phyloP scores from a whole-genome alignment of 306 rosid species.

The Lathyrus oleraceus region DNA sequence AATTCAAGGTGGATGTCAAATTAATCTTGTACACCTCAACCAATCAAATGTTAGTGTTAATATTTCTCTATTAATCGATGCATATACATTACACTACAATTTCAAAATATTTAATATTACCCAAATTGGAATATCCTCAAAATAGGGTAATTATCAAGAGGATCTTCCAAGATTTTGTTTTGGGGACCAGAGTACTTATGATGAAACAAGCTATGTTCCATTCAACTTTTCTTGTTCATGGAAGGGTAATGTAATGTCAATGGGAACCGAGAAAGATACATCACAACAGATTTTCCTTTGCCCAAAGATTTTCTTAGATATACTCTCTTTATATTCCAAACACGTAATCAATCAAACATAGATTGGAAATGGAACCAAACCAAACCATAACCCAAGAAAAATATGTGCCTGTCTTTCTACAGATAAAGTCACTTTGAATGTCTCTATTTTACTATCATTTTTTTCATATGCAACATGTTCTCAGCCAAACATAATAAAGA shows the following conservation, averaged over 20 bases:
- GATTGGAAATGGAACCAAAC: conserved; percentile 10
- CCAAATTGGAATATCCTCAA: conserved; percentile 32
- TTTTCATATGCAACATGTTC: conserved; percentile 22
- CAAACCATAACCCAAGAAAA: conserved; percentile 26
- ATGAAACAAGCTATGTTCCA: conserved; percentile 19
- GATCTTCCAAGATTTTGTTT: conserved; percentile 55
- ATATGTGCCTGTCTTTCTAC: conserved; percentile 23
- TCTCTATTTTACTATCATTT: conserved; percentile 11
- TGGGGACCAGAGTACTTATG: conserved; percentile 38
- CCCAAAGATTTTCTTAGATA: conserved; percentile 45
- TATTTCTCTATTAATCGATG: too few relatives aligned
- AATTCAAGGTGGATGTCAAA: too few relatives aligned
- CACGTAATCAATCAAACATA: conserved; percentile 41
- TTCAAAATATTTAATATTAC: background rate
- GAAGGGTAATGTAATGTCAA: conserved; percentile 33
- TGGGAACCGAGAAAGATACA: conserved; percentile 48
- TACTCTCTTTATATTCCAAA: conserved; percentile 19
- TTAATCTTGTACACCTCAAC: too few relatives aligned
- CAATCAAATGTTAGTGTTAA: too few relatives aligned
- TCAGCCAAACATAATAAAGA: conserved; percentile 34
- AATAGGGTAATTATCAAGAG: conserved; percentile 48
- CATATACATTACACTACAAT: background rate
- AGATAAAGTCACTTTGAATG: conserved; percentile 21
- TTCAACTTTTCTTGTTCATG: conserved; percentile 42
- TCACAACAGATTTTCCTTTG: conserved; percentile 45